Evolutionary conservation across 768 basidiomycete genomes (phyloP).

Genomic region (Dentipellis fragilis): DNA sequence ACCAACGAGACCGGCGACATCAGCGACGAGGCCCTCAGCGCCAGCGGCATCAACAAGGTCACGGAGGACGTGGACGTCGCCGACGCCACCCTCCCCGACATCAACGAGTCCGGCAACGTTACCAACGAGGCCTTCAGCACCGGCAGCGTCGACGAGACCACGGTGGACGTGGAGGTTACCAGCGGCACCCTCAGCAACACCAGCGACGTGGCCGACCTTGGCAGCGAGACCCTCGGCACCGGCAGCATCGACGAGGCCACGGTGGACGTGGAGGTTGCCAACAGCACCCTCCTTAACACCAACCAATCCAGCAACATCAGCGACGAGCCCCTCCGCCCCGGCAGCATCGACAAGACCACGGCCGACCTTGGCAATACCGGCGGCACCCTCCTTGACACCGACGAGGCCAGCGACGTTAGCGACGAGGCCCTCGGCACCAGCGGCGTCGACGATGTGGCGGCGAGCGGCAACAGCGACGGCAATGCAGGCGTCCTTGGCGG

Average conservation of each 20-base stretch:
- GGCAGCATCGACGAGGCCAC: background rate
- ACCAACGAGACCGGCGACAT: background rate
- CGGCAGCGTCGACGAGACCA: background rate
- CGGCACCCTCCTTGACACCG: too few relatives aligned
- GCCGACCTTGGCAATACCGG: too few relatives aligned
- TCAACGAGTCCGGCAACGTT: background rate
- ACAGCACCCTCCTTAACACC: background rate
- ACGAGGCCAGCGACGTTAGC: too few relatives aligned
- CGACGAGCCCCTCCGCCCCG: too few relatives aligned
- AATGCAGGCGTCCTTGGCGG: background rate
- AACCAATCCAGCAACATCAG: background rate
- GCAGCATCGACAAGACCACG: too few relatives aligned
- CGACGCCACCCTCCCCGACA: background rate
- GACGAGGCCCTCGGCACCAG: background rate
- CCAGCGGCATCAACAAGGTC: background rate
- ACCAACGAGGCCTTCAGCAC: background rate
- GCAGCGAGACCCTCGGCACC: background rate
- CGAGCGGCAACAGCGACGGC: background rate
- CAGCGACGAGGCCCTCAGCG: background rate
- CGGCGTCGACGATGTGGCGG: background rate
- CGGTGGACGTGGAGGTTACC: background rate
- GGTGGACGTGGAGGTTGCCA: background rate
- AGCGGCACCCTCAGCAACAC: background rate
- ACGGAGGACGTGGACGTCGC: background rate
- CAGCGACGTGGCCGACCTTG: background rate